Evolutionary conservation across 495 filamentous ascomycete genomes (phyloP).

Genomic region (Stereocaulon alpinum): DNA sequence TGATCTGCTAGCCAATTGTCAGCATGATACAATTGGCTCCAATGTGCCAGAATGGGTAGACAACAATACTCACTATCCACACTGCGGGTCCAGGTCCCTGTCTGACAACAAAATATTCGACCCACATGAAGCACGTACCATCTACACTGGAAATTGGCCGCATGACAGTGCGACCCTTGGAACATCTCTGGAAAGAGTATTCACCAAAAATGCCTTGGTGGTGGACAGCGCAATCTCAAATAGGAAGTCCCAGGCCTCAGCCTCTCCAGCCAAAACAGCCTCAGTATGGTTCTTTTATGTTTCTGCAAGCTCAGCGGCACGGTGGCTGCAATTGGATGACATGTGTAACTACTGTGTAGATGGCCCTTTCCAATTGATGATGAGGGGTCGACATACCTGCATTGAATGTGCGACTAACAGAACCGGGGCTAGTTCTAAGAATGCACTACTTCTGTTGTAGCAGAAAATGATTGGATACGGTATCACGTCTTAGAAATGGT

Average conservation of each 20-base stretch:
- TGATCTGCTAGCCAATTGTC: not conserved
- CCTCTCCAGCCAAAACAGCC: not conserved
- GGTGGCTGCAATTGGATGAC: conserved; percentile 10
- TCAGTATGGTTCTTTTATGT: conserved; percentile 4
- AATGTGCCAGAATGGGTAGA: not conserved
- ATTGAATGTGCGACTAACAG: not conserved
- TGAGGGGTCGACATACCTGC: conserved; percentile 1
- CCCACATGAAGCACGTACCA: not conserved
- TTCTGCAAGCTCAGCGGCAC: conserved; percentile 12
- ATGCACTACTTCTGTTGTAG: too few species aligned
- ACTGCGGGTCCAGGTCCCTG: not conserved
- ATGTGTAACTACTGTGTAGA: not conserved
- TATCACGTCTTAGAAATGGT: too few species aligned
- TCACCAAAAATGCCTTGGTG: not conserved
- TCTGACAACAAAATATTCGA: not conserved
- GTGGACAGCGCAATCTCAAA: not conserved
- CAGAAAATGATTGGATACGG: too few species aligned
- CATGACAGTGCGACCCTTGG: not conserved
- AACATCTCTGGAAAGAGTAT: not conserved
- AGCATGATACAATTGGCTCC: not conserved
- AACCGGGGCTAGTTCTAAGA: too few species aligned
- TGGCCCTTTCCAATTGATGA: not conserved
- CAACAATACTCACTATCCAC: not conserved
- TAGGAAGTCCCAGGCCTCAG: not conserved
- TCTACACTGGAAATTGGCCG: not conserved